Percentiles rank a stretch among this genome's conserved stretches.
Conservation (phyloP, 495 filamentous ascomycete species). For the Darksidea phi region DNA sequence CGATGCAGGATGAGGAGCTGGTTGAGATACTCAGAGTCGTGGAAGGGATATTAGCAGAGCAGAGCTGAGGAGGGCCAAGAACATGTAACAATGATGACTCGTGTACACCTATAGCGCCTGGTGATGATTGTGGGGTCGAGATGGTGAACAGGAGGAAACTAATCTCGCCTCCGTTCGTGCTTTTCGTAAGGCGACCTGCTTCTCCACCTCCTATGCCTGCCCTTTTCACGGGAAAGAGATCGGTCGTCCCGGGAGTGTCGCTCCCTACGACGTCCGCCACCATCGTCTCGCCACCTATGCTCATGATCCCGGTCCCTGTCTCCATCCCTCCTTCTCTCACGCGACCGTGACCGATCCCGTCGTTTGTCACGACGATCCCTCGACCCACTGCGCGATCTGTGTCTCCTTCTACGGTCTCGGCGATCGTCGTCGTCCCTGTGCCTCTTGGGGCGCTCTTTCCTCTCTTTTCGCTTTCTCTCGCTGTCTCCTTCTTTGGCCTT, state of each 20-base stretch:
- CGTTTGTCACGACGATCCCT: constrained; percentile 15
- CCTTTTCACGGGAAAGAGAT: constrained; percentile 8
- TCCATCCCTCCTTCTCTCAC: constrained; percentile 7
- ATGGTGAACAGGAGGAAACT: background rate
- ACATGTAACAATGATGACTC: too few species aligned
- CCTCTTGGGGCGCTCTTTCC: constrained; percentile 20
- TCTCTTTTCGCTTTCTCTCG: constrained; percentile 28
- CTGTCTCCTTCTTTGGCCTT: constrained; percentile 31
- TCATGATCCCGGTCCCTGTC: constrained; percentile 18
- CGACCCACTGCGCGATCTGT: background rate
- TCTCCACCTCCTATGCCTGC: constrained; percentile 9
- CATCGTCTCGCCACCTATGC: constrained; percentile 13
- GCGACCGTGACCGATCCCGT: constrained; percentile 16
- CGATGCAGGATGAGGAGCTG: constrained; percentile 43
- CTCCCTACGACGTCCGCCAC: background rate
- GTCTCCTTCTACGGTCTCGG: background rate
- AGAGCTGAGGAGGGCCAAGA: too few species aligned
- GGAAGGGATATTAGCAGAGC: constrained; percentile 14
- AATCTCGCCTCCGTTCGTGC: constrained; percentile 20
- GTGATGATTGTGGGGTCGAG: too few species aligned
- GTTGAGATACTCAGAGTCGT: constrained; percentile 35
- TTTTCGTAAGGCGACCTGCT: constrained; percentile 26
- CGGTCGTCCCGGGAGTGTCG: constrained; percentile 4
- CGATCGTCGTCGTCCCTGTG: background rate
- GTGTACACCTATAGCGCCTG: too few species aligned